These are phyloP conservation scores for Rhodotorula kratochvilovae DNA, from an alignment of 768 basidiomycete species.

Conservation along the genomic window DNA sequence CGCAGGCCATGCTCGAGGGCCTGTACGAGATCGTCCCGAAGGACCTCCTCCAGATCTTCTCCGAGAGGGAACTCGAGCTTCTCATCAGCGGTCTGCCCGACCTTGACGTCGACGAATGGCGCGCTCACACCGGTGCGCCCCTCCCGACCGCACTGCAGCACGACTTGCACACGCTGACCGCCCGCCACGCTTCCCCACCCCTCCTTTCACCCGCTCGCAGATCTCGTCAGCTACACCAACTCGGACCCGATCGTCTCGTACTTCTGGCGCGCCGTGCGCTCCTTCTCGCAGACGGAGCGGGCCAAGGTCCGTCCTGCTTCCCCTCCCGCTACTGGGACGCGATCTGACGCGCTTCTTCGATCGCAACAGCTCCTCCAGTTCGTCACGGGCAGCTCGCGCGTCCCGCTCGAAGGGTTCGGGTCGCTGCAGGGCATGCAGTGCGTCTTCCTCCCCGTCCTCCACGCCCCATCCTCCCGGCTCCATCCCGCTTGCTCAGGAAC, in stretches of 20 bases:
- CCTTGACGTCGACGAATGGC: background rate
- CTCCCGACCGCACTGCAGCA: no score
- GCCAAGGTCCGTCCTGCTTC: slow-evolving; percentile 57
- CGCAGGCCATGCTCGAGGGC: slow-evolving; percentile 66
- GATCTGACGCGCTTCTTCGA: no score
- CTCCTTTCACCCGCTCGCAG: slow-evolving; percentile 41
- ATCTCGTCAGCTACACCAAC: slow-evolving; percentile 79
- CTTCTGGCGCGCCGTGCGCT: slow-evolving; percentile 99
- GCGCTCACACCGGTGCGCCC: background rate
- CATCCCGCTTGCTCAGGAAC: slow-evolving; percentile 54
- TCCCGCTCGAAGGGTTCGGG: slow-evolving; percentile 88
- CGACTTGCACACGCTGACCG: background rate
- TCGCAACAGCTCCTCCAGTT: slow-evolving; percentile 71
- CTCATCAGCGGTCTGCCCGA: slow-evolving; percentile 84
- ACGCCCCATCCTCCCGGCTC: background rate
- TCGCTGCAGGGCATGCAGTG: slow-evolving; percentile 63
- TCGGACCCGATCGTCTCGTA: slow-evolving; percentile 88
- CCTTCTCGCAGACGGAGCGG: slow-evolving; percentile 91
- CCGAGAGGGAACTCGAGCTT: slow-evolving; percentile 87
- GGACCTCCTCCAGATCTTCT: slow-evolving; percentile 90
- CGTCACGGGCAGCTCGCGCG: slow-evolving; percentile 76
- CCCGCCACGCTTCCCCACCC: background rate
- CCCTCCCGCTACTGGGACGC: no score
- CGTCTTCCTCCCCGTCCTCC: background rate
- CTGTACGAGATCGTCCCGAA: slow-evolving; percentile 98